Base-by-base conservation (phyloP, 257 asterid species). In the Datura wrightii region DNA sequence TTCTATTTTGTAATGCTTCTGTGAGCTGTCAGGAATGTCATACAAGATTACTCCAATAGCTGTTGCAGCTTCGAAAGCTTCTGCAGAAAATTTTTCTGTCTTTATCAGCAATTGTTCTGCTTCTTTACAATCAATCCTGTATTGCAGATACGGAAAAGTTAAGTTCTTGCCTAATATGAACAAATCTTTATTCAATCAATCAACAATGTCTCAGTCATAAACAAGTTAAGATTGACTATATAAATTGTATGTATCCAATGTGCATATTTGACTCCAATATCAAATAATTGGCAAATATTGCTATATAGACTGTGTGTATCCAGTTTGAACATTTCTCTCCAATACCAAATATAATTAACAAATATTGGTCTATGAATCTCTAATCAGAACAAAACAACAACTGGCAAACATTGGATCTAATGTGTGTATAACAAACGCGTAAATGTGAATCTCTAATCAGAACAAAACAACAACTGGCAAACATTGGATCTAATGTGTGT, bases 1-100 rank as follows among this genome's bases (percentile, higher is more conserved):
- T 79, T 93, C 97, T 15, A 91, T 90, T 82, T 84, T 90, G 85
- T 79, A 90, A 83, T 86, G 92, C 87, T 91, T 96, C 80, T 71
- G 91, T 59, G 92, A 83, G 74, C 89, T 79, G 69, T 87, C 93
- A 6, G 94, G 90, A 69, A 81, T 87, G 52, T 93, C 98, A 66
- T 90, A 91, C 95, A 94, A 90, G 89, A 92, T 91, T 31, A 96
- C 99, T 54, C 99, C 98, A 85, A 86, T 88, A 24, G 91, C 85
- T 14, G 86, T 85, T 39, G 99, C 99, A 65, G 93, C 95, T 89
- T 93, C 97, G 85, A 91, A 87, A 60, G 99, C 98, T 87, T 96
- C 94, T 6, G 91, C 89, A 79, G 98, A 96, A 84, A 85, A 83
- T 65, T 83, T 80, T 85, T 94, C 96, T 44, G 97, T 94, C 87